phyloP scores from a whole-genome alignment of 176 grass and related monocot genomes.

The Calamus simplicifolius region DNA sequence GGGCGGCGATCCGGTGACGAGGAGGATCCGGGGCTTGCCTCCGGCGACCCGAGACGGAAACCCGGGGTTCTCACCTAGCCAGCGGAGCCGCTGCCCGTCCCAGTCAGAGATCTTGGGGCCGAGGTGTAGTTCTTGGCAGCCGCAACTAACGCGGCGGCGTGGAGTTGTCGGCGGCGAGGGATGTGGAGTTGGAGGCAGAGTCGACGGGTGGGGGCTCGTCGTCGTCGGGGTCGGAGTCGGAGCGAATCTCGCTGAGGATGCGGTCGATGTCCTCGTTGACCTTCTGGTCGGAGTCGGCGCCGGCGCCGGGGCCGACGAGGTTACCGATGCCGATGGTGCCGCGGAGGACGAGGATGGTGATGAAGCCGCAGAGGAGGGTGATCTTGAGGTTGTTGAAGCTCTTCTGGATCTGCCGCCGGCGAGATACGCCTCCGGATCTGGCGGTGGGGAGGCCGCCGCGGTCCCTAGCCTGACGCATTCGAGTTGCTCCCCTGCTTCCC shows the following conservation, averaged over 20 bases:
- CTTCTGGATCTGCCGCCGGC: conserved; percentile 32
- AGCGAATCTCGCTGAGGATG: conserved; percentile 44
- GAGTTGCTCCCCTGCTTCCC: too few species aligned
- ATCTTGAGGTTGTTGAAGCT: conserved; percentile 42
- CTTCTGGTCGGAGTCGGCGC: background rate
- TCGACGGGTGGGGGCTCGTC: background rate
- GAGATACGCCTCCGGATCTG: conserved; percentile 5
- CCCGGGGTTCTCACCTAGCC: conserved; percentile 40
- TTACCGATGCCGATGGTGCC: conserved; percentile 40
- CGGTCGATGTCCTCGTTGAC: conserved; percentile 38
- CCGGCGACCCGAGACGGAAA: conserved; percentile 35
- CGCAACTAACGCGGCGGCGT: background rate
- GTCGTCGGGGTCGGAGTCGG: conserved; percentile 18
- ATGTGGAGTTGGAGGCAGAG: background rate
- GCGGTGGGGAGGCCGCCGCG: conserved; percentile 6
- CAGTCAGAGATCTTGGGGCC: conserved; percentile 41
- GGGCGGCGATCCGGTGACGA: conserved; percentile 53
- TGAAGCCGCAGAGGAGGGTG: conserved; percentile 36
- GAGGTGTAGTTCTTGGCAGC: conserved; percentile 24
- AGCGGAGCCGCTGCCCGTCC: conserved; percentile 41
- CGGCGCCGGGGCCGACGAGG: conserved; percentile 1
- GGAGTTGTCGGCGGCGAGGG: background rate
- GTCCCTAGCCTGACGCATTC: background rate
- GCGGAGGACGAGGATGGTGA: conserved; percentile 41
- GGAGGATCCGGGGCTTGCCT: conserved; percentile 34